Evolutionary conservation across 768 basidiomycete species (phyloP), one percentile per base, ranked within the genome.

Genomic region (Naganishia antarctica): DNA sequence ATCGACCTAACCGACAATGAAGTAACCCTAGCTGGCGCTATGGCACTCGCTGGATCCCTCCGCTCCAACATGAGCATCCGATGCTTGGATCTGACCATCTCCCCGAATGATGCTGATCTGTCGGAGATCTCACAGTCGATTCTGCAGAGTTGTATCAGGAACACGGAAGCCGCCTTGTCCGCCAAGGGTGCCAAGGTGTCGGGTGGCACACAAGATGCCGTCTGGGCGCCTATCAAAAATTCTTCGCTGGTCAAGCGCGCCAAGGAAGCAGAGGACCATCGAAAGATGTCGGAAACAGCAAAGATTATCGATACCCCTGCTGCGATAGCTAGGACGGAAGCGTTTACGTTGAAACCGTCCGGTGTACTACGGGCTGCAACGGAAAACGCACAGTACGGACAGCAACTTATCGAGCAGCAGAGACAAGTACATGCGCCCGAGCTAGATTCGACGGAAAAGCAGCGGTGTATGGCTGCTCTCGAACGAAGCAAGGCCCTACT

Each of bases 1-100:
- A 85, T 99, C 60, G 96, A 97, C 77, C 67, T 96, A 29, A 96
- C 91, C 0, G 80, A 83, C 69, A 94, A 94, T 74, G 77, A 81
- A 6, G 79, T 98, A 32, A 91, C 91, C 72, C 81, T 91, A 37
- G 92, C 93, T 0, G 93, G 90, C 18, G 88, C 96, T 3, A 87
- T 97, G 85, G 96, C 96, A 0, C 84, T 99, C 25, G 87, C 85
- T 61, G 86, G 85, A 2, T 90, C 92, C 0, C 79, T 99, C 53
- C 89, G 89, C 73, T 69, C 78, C 11, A 98, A 98, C 72, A 82
- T 84, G 60, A 83, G 85, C 11, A 87, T 98, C 82, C 83, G 96
- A 4, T 99, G 96, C 73, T 80, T 99, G 61, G 96, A 99, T 78
- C 74, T 98, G 47, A 88, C 90, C 70, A 90, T 99, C 28, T 91